Percentiles rank a stretch among this genome's conserved stretches.
Conservation (phyloP, 2,329 filamentous ascomycete genomes). For the Colletotrichum agaves region DNA sequence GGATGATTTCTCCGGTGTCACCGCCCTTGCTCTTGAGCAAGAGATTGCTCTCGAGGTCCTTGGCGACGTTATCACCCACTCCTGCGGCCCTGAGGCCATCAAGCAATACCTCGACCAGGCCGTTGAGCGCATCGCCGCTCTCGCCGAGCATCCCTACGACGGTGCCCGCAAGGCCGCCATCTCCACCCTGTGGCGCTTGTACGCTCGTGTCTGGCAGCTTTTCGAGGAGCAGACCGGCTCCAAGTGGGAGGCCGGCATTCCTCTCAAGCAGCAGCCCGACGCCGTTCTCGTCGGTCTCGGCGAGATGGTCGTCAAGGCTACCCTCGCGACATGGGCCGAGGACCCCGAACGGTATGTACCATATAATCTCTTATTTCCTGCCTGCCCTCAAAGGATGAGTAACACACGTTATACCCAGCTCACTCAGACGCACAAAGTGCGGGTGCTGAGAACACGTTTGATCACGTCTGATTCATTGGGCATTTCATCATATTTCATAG, state of each 20-base stretch:
- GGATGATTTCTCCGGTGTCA: constrained; percentile 85
- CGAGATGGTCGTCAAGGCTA: constrained; percentile 85
- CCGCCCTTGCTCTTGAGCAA: constrained; percentile 92
- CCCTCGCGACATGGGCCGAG: constrained; percentile 86
- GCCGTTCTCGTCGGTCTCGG: constrained; percentile 85
- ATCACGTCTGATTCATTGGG: constrained; percentile 52
- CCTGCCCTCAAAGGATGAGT: constrained; percentile 77
- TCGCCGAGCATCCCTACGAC: constrained; percentile 90
- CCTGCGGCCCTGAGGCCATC: constrained; percentile 77
- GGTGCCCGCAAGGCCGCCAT: constrained; percentile 93
- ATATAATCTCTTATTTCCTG: constrained; percentile 35
- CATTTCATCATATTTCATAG: constrained; percentile 33
- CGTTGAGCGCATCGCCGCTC: constrained; percentile 81
- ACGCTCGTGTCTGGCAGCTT: constrained; percentile 88
- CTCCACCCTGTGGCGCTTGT: constrained; percentile 91
- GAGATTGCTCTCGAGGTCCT: constrained; percentile 96
- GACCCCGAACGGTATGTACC: constrained; percentile 90
- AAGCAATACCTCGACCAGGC: constrained; percentile 90
- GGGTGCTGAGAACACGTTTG: constrained; percentile 86
- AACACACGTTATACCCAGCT: constrained; percentile 97
- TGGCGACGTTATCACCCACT: constrained; percentile 90
- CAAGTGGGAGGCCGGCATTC: constrained; percentile 92
- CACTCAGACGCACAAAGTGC: constrained; percentile 93
- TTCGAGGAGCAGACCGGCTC: constrained; percentile 81
- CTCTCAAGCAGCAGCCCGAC: constrained; percentile 82